These are phyloP conservation scores for Sporisorium exsertum DNA, from an alignment of 1,284 basidiomycete genomes.

Conservation along the genomic window DNA sequence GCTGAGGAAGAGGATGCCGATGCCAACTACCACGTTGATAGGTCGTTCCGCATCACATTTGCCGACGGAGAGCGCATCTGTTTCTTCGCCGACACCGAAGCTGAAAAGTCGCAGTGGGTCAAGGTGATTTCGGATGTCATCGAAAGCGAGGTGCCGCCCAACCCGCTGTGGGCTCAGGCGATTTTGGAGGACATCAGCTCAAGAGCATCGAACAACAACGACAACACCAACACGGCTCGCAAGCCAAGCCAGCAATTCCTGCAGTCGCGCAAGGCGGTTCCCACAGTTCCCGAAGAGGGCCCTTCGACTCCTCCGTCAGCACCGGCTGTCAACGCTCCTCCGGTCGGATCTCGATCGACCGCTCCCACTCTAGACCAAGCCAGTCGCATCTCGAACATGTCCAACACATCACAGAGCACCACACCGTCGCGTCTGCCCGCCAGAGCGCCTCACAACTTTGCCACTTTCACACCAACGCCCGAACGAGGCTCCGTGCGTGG, in stretches of 20 bases:
- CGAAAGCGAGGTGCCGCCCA: conserved; percentile 48
- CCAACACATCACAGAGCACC: conserved; percentile 11
- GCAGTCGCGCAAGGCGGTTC: conserved; percentile 32
- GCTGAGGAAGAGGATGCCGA: conserved; percentile 74
- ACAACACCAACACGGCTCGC: conserved; percentile 3
- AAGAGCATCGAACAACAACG: not conserved
- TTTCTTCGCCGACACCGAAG: conserved; percentile 91
- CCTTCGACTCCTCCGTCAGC: conserved; percentile 19
- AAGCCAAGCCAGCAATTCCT: conserved; percentile 34
- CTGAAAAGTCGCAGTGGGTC: conserved; percentile 87
- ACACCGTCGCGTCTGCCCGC: conserved; percentile 42
- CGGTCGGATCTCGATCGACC: not conserved
- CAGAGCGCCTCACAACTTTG: conserved; percentile 17
- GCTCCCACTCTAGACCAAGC: conserved; percentile 13
- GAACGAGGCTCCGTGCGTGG: conserved; percentile 27
- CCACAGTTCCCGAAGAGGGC: conserved; percentile 34
- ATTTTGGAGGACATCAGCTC: conserved; percentile 29
- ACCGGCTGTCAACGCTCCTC: not conserved
- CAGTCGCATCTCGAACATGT: conserved; percentile 23
- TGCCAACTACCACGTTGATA: conserved; percentile 76
- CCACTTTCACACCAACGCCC: conserved; percentile 14
- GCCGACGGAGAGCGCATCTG: conserved; percentile 82
- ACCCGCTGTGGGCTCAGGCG: conserved; percentile 63
- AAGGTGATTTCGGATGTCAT: conserved; percentile 69
- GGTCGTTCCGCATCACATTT: conserved; percentile 88